Evolutionary conservation across 2,329 filamentous ascomycete genomes (phyloP).

Genomic region (Fusarium denticulatum): DNA sequence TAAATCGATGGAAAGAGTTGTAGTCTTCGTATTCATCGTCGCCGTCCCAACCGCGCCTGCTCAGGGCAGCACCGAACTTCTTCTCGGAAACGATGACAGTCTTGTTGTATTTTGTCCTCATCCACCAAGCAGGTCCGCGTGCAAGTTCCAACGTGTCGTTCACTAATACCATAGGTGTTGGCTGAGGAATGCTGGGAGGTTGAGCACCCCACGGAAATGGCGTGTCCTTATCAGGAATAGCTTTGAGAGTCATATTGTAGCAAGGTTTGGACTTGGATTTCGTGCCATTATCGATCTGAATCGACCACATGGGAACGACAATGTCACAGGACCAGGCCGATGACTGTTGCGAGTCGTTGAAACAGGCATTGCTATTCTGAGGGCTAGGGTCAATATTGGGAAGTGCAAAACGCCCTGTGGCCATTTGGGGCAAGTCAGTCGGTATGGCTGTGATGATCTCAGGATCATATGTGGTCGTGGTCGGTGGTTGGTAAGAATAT

Average conservation of each 20-base stretch:
- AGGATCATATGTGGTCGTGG: slow-evolving; percentile 57
- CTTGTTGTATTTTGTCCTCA: slow-evolving; percentile 64
- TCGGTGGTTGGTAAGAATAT: slow-evolving; percentile 42
- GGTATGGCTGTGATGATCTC: slow-evolving; percentile 62
- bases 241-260: slow-evolving; percentile 55
- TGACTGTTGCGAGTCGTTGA: slow-evolving; percentile 64
- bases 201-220: slow-evolving; percentile 65
- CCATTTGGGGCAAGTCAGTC: slow-evolving; percentile 60
- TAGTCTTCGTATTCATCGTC: slow-evolving; percentile 22
- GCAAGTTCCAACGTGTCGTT: slow-evolving; percentile 59
- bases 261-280: slow-evolving; percentile 40
- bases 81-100: slow-evolving; percentile 62
- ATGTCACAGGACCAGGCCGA: slow-evolving; percentile 72
- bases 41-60: slow-evolving; percentile 44
- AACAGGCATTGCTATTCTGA: slow-evolving; percentile 63
- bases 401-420: slow-evolving; percentile 66
- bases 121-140: slow-evolving; percentile 66
- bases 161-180: slow-evolving; percentile 57
- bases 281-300: slow-evolving; percentile 51
- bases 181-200: slow-evolving; percentile 55
- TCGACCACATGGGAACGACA: slow-evolving; percentile 53
- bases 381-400: slow-evolving; percentile 60
- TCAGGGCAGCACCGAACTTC: slow-evolving; percentile 44
- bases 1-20: slow-evolving; percentile 31
- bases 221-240: slow-evolving; percentile 45